Evolutionary conservation across 83 land plant genomes (phyloP), one percentile per base, ranked within the genome.

Genomic region (Picea abies): DNA sequence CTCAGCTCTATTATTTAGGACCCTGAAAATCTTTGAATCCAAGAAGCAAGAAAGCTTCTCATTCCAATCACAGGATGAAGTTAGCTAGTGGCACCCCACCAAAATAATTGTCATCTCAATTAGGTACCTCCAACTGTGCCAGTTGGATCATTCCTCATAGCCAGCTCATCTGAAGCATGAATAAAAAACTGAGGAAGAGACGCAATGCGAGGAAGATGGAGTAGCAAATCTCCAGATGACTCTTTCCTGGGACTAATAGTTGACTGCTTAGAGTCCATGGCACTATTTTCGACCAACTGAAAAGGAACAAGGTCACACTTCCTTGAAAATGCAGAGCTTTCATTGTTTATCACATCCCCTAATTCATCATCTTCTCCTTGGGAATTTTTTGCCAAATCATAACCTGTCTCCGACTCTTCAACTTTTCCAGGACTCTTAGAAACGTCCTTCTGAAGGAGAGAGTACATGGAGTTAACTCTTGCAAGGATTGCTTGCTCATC

Each of bases 141-240:
- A 20, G 41, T 72, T 44, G 76, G 23, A 22, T 72, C 76, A 72
- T 41, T 72, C 58, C 76, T 72, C 44, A 49, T 72, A 39, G 25
- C 76, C 44, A 72, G 56, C 26, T 87, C 89, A 64, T 90, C 91
- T 41, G 84, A 83, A 29, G 87, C 84, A 68, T 85, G 75, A 26
- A 78, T 60, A 82, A 90, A 84, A 76, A 90, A 88, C 82, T 88
- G 85, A 10, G 92, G 92, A 37, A 90, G 87, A 22, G 92, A 90
- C 1, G 92, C 85, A 63, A 90, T 81, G 15, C 92, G 83, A 7
- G 92, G 92, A n/a, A 90, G 92, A 79, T 90, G 82, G 26, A 88
- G 66, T 60, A 90, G 90, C 84, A 88, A 58, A 16, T 90, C 92
- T 0, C 88, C 83, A 39, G 82, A 80, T 10, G 92, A 90, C 41